Evolutionary conservation across 768 basidiomycete genomes (phyloP).

Genomic region (Cantharellus cinnabarinus): DNA sequence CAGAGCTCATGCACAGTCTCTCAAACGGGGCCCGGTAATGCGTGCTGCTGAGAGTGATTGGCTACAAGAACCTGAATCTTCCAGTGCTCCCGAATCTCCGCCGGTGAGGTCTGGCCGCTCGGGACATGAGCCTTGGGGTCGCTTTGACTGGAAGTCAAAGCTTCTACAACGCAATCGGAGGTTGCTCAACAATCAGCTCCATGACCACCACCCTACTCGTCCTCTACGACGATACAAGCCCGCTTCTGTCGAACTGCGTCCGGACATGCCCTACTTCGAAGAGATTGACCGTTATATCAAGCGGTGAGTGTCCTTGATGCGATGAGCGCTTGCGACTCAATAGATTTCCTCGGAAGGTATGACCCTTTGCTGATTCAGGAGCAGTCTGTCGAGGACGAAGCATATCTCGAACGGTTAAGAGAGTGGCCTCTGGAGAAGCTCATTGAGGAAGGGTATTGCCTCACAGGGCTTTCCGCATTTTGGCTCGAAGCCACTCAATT

Average conservation of each 20-base stretch:
- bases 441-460: constrained; percentile 47
- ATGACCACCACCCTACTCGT: no score
- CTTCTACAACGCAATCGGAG: background rate
- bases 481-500: constrained; percentile 47
- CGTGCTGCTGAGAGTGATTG: background rate
- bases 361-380: constrained; percentile 31
- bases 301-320: background rate
- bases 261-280: background rate
- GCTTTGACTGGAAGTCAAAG: background rate
- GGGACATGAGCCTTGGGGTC: background rate
- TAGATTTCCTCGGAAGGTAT: constrained; percentile 20
- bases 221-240: background rate
- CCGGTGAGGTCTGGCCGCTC: background rate
- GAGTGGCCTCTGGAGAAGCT: constrained; percentile 44
- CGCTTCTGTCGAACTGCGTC: background rate
- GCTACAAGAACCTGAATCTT: background rate
- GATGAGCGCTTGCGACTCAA: no score
- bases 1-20: background rate
- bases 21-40: background rate
- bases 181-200: background rate
- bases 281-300: background rate
- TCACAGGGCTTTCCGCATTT: constrained; percentile 43
- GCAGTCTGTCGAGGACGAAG: constrained; percentile 39
- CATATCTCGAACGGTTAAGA: constrained; percentile 40
- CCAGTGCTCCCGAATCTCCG: no score